Conservation (phyloP, 1,284 basidiomycete genomes). For the Puccinia hordei region DNA sequence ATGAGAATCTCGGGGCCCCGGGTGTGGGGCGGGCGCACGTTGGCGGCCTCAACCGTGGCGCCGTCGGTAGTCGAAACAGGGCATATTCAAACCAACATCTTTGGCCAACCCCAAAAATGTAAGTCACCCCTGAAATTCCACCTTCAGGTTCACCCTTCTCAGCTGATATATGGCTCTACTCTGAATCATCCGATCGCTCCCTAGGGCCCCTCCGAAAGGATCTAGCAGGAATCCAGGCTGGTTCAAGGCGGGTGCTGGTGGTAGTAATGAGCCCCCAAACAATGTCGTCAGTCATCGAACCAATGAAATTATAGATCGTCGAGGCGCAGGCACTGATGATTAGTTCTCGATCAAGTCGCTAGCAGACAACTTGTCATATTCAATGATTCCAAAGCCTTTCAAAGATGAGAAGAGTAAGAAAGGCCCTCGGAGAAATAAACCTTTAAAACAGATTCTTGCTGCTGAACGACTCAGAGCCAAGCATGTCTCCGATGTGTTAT, state of each 20-base stretch:
- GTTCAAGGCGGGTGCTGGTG: background rate
- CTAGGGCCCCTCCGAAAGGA: conserved; percentile 40
- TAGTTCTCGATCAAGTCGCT: conserved; percentile 48
- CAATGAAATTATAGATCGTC: conserved; percentile 57
- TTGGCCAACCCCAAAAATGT: conserved; percentile 57
- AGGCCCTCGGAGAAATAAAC: conserved; percentile 29
- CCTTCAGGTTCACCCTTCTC: conserved; percentile 73
- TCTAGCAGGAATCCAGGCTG: conserved; percentile 10
- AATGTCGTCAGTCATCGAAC: background rate
- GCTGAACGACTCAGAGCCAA: conserved; percentile 41
- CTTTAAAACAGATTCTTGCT: conserved; percentile 42
- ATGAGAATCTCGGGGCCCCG: too few species aligned
- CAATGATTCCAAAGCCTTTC: conserved; percentile 26
- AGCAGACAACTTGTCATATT: conserved; percentile 36
- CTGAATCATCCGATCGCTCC: background rate
- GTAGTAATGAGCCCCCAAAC: background rate
- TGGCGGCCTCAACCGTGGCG: too few species aligned
- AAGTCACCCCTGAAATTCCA: background rate
- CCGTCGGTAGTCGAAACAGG: too few species aligned
- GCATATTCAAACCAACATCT: too few species aligned
- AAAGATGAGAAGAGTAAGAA: conserved; percentile 42
- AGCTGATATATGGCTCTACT: background rate
- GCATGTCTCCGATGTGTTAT: conserved; percentile 12
- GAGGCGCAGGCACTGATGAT: conserved; percentile 53
- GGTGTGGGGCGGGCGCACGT: too few species aligned